phyloP scores from a whole-genome alignment of 495 filamentous ascomycete species.

The Penicillium steckii region DNA sequence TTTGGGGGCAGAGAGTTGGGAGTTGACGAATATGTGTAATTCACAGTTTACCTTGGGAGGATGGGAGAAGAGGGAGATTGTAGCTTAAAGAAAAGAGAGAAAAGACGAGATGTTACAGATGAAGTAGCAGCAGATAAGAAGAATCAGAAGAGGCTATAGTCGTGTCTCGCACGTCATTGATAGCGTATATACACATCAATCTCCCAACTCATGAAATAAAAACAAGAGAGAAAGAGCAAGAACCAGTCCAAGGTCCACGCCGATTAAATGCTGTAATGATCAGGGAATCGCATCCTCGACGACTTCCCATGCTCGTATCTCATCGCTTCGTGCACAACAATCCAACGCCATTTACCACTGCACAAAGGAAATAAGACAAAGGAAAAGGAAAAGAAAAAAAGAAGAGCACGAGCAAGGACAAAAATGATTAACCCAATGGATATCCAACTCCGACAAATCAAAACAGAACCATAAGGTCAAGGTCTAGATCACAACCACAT shows the following conservation, averaged over 20 bases:
- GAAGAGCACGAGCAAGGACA: too few relatives aligned
- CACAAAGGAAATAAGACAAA: slow-evolving; percentile 17
- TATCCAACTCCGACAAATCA: slow-evolving; percentile 25
- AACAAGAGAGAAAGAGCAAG: slow-evolving; percentile 11
- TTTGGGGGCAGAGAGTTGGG: slow-evolving; percentile 59
- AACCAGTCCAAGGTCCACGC: slow-evolving; percentile 20
- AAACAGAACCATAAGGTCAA: slow-evolving; percentile 1
- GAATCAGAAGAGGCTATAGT: not conserved
- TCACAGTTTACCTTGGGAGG: slow-evolving; percentile 52
- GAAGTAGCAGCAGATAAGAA: not conserved
- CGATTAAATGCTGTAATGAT: slow-evolving; percentile 31
- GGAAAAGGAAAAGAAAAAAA: slow-evolving; percentile 18
- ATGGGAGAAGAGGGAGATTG: slow-evolving; percentile 25
- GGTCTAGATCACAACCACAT: slow-evolving; percentile 46
- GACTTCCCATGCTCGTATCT: slow-evolving; percentile 28
- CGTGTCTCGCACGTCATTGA: not conserved
- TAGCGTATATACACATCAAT: slow-evolving; percentile 19
- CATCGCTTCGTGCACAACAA: slow-evolving; percentile 30
- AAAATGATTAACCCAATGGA: slow-evolving; percentile 17
- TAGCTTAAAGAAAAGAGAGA: slow-evolving; percentile 1
- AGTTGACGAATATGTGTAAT: slow-evolving; percentile 66
- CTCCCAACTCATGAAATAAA: not conserved
- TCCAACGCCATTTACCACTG: slow-evolving; percentile 18
- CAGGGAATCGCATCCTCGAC: slow-evolving; percentile 5
- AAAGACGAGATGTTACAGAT: too few relatives aligned